Conservation (phyloP, 2,329 filamentous ascomycete species). For the Penicillium sp. region DNA sequence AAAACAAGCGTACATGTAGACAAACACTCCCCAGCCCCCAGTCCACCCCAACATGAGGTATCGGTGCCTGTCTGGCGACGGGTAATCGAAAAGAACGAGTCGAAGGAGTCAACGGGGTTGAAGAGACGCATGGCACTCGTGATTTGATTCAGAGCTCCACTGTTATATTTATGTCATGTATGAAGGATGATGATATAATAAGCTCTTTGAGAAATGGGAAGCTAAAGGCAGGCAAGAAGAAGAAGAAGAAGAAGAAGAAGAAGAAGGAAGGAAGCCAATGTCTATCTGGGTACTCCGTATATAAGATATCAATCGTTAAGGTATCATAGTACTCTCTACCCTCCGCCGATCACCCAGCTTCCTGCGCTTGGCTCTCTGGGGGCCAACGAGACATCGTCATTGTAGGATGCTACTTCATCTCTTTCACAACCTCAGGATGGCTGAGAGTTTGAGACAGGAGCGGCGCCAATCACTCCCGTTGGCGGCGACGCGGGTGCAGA, state of each 20-base stretch:
- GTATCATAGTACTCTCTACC: no score
- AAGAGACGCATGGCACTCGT: slow-evolving; percentile 5
- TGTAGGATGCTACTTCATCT: not conserved
- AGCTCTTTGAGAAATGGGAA: not conserved
- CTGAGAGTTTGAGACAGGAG: not conserved
- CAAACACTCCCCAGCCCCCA: slow-evolving; percentile 4
- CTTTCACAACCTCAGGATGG: not conserved
- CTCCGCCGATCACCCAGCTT: not conserved
- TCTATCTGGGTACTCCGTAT: not conserved
- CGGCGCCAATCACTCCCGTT: not conserved
- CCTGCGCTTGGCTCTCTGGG: not conserved
- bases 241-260: not conserved
- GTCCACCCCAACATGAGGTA: not conserved
- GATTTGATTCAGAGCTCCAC: not conserved
- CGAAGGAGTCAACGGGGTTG: slow-evolving; percentile 10
- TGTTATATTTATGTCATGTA: not conserved
- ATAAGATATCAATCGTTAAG: not conserved
- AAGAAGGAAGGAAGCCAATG: not conserved
- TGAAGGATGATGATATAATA: not conserved
- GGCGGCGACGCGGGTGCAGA: not conserved
- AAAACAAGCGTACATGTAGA: slow-evolving; percentile 8
- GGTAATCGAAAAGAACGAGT: not conserved
- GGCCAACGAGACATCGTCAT: not conserved
- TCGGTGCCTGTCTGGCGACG: slow-evolving; percentile 7
- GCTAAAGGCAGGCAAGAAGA: not conserved